Conservation (phyloP, 345 rosid species). For the Citrus inodora region DNA sequence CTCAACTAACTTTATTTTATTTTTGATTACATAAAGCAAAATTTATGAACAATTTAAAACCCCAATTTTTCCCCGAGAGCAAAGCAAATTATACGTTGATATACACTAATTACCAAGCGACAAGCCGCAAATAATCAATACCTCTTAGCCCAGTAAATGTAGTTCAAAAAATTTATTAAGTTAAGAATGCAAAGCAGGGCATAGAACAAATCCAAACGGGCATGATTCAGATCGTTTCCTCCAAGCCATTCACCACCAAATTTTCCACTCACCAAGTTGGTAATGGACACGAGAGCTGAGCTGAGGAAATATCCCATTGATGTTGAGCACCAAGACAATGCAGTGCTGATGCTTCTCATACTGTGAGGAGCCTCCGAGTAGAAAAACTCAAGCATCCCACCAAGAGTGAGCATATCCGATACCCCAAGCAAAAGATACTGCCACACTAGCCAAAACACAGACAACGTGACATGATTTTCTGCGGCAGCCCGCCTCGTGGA, state of each 20-base stretch:
- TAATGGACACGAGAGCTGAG: constrained; percentile 35
- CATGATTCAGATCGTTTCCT: constrained; percentile 34
- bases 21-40: too few relatives aligned
- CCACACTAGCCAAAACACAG: constrained; percentile 54
- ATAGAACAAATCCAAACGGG: constrained; percentile 47
- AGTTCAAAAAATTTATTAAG: constrained; percentile 42
- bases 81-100: too few relatives aligned
- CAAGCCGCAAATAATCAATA: not conserved
- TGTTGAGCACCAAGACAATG: constrained; percentile 60
- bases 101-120: too few relatives aligned
- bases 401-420: constrained; percentile 55
- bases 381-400: constrained; percentile 70
- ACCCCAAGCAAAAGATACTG: constrained; percentile 49
- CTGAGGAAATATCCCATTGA: constrained; percentile 58
- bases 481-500: constrained; percentile 31
- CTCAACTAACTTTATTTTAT: too few relatives aligned
- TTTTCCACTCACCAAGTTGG: constrained; percentile 29
- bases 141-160: constrained; percentile 34
- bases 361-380: constrained; percentile 46
- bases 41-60: too few relatives aligned
- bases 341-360: constrained; percentile 50
- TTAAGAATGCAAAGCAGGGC: constrained; percentile 45
- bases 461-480: constrained; percentile 13
- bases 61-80: too few relatives aligned
- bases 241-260: constrained; percentile 44